These are phyloP conservation scores for Thelonectria rubi DNA, from an alignment of 2,329 filamentous ascomycete genomes.

Conservation along the genomic window DNA sequence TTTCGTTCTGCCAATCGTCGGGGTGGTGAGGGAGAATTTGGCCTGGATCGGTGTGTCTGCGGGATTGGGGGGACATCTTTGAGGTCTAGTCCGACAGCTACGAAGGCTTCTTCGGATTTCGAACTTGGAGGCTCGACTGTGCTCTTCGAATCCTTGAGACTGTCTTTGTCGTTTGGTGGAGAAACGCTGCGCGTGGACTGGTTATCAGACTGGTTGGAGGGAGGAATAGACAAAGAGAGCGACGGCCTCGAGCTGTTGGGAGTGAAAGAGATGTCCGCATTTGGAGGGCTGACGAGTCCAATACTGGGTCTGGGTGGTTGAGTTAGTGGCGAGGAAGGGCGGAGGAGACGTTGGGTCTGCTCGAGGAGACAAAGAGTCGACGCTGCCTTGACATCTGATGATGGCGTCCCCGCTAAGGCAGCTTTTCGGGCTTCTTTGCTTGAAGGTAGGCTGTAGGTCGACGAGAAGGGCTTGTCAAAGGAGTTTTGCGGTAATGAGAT, in stretches of 20 bases:
- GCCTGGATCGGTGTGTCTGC: conserved; percentile 25
- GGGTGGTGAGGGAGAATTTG: conserved; percentile 24
- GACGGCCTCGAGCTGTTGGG: conserved; percentile 21
- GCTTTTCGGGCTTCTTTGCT: conserved; percentile 52
- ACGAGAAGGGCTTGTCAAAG: conserved; percentile 51
- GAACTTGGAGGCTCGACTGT: conserved; percentile 57
- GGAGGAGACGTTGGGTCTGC: conserved; percentile 33
- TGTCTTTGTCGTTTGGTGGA: conserved; percentile 27
- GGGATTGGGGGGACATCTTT: conserved; percentile 45
- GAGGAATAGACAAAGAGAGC: conserved; percentile 39
- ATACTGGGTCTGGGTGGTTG: conserved; percentile 37
- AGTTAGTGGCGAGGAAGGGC: conserved; percentile 32
- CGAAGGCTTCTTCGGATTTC: conserved; percentile 61
- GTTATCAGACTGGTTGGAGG: conserved; percentile 25
- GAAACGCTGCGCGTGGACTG: conserved; percentile 19
- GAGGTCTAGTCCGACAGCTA: conserved; percentile 54
- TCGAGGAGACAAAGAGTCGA: conserved; percentile 48
- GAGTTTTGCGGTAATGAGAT: conserved; percentile 51
- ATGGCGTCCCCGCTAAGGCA: conserved; percentile 39
- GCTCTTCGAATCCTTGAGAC: conserved; percentile 43
- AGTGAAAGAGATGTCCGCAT: conserved; percentile 18
- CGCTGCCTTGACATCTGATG: conserved; percentile 39
- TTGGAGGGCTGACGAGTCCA: conserved; percentile 21
- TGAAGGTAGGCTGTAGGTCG: conserved; percentile 56
- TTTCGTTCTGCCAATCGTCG: conserved; percentile 34